Conservation (phyloP, 805 yeast species). For the Candida wancherniae region DNA sequence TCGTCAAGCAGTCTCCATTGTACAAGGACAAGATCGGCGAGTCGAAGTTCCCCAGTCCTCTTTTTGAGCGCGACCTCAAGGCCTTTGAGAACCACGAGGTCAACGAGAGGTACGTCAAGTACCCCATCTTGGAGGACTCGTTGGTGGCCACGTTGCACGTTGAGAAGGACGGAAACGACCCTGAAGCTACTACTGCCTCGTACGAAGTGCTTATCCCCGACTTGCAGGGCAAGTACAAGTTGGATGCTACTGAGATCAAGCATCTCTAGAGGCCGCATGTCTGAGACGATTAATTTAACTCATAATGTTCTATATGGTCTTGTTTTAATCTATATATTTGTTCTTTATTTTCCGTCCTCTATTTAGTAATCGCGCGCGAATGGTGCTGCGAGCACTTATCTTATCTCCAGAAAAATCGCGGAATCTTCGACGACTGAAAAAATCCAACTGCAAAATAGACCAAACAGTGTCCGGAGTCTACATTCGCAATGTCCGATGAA, state of each 20-base stretch:
- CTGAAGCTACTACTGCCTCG: constrained; percentile 49
- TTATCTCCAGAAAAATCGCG: too few species aligned
- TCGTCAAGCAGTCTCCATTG: constrained; percentile 35
- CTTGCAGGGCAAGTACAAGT: constrained; percentile 30
- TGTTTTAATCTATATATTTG: too few species aligned
- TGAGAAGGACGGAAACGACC: constrained; percentile 52
- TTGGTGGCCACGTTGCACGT: constrained; percentile 69
- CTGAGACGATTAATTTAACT: too few species aligned
- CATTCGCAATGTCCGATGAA: constrained; percentile 1
- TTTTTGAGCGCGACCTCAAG: constrained; percentile 14
- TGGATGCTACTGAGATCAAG: constrained; percentile 30
- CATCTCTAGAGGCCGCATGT: constrained; percentile 22
- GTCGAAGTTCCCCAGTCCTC: constrained; percentile 42
- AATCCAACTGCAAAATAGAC: too few species aligned
- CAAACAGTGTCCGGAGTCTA: too few species aligned
- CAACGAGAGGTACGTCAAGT: constrained; percentile 35
- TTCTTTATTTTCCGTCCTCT: too few species aligned
- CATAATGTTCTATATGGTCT: too few species aligned
- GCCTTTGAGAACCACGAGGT: constrained; percentile 8
- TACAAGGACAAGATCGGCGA: constrained; percentile 18
- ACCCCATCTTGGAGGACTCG: constrained; percentile 53
- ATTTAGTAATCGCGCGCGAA: too few species aligned
- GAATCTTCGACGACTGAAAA: too few species aligned
- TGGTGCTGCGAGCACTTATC: too few species aligned
- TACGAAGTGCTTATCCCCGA: constrained; percentile 73